These are phyloP conservation scores for Saitozyma sp. DNA, from an alignment of 768 basidiomycete genomes.

Conservation along the genomic window DNA sequence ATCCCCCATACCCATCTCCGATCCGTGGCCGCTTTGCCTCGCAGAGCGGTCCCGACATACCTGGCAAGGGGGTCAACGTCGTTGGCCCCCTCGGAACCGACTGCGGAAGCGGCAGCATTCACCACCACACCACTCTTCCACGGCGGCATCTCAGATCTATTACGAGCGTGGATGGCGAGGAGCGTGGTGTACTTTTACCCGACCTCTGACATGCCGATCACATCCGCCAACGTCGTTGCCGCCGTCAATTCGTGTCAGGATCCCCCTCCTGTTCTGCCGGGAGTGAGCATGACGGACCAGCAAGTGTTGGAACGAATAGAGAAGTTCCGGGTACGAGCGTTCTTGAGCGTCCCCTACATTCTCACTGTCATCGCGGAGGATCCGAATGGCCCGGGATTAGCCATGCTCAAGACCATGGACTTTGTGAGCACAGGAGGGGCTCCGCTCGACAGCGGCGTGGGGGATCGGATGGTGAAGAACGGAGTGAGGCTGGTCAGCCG, in stretches of 20 bases:
- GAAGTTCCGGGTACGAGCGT: constrained; percentile 30
- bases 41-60: constrained; percentile 31
- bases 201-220: constrained; percentile 57
- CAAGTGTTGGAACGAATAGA: constrained; percentile 12
- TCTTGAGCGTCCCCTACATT: constrained; percentile 53
- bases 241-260: constrained; percentile 50
- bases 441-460: constrained; percentile 59
- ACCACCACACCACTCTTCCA: constrained; percentile 59
- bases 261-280: background rate
- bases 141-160: constrained; percentile 55
- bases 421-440: constrained; percentile 60
- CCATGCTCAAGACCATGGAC: constrained; percentile 56
- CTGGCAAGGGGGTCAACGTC: constrained; percentile 43
- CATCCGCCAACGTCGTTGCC: constrained; percentile 56
- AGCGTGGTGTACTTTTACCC: constrained; percentile 58
- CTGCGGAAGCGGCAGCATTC: constrained; percentile 54
- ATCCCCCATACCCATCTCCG: constrained; percentile 53
- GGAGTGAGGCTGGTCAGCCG: constrained; percentile 59
- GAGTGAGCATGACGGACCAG: background rate
- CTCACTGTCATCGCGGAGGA: constrained; percentile 58
- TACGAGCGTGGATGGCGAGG: constrained; percentile 56
- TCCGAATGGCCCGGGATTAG: constrained; percentile 49
- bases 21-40: constrained; percentile 45
- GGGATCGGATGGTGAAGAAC: constrained; percentile 56
- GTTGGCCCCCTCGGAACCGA: constrained; percentile 30